These are phyloP conservation scores for Apiospora rasikravindrae DNA, from an alignment of 2,329 filamentous ascomycete species.

Conservation along the genomic window DNA sequence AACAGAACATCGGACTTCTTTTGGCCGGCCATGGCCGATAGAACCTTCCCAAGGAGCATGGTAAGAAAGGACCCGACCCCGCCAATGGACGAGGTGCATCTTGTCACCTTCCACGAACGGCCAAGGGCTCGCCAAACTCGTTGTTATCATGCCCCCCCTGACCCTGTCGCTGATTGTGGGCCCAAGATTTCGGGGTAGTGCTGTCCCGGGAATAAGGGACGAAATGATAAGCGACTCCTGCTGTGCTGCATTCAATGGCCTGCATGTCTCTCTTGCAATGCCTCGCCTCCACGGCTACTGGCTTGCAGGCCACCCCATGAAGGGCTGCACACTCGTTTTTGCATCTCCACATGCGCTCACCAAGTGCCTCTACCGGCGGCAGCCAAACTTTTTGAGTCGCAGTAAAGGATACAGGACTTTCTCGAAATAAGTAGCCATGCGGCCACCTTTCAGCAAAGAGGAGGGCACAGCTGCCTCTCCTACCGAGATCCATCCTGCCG, in stretches of 20 bases:
- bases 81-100: background rate
- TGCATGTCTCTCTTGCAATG: too few relatives aligned
- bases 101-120: slow-evolving; percentile 8
- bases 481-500: background rate
- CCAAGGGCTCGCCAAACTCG: background rate
- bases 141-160: background rate
- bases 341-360: background rate
- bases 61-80: too few relatives aligned
- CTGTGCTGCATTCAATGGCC: background rate
- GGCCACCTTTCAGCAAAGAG: slow-evolving; percentile 3
- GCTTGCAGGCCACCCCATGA: background rate
- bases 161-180: background rate
- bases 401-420: too few relatives aligned
- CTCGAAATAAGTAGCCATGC: background rate
- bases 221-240: background rate
- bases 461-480: background rate
- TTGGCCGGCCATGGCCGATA: background rate
- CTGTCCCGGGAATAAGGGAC: background rate
- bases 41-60: background rate
- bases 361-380: background rate
- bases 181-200: background rate
- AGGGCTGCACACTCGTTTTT: background rate
- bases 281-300: background rate
- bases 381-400: background rate
- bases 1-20: background rate